Base-by-base conservation (phyloP, 2,329 filamentous ascomycete species). In the Colletotrichum sp. region DNA sequence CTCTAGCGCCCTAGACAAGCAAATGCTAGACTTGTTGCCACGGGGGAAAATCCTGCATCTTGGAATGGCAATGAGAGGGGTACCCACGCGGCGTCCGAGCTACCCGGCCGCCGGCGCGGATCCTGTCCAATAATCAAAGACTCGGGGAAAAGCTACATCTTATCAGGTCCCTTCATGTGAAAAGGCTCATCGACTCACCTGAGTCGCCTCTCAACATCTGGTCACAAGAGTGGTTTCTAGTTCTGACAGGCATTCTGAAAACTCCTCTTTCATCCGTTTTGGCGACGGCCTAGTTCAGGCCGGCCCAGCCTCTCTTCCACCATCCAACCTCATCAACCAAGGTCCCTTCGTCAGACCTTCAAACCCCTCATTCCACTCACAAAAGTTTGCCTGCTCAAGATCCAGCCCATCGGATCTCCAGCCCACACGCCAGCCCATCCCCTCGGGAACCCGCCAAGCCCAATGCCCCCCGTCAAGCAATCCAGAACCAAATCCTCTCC, bases 401-500 rank as follows among this genome's bases (percentile, higher is more conserved):
- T 33, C 31, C 57, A n/a, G 4, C 6, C 57, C 15, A 4, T 16
- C 9, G 21, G 27, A 8, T 21, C 27, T 2, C 31, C 34, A 36
- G 57, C 57, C 57, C n/a, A 33, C 9, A 33, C 3, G 2, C 31
- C 31, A 59, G 24, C 6, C 57, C 57, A 59, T 59, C 4, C 57
- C 12, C 57, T 59, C 57, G 57, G 57, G 57, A 33, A 51, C 43
- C 43, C 43, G n/a, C 43, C 43, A 13, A 47, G n/a, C 2, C 57
- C 21, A n/a, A 1, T 4, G 4, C 4, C 7, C 36, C 16, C 59
- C 57, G n/a, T 71, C 70, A 86, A 13, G 83, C 83, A 71, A 85
- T 81, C 84, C 84, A 84, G 58, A 84, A 83, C 83, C 83, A 84
- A 3, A 84, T 79, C 62, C 81, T 81, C 78, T 85, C 81, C 21